Percentiles rank a stretch among this genome's conserved stretches.
Evolutionary conservation across 192 early-diverging fungal genomes (phyloP).

Genomic region (Coemansia sp.): DNA sequence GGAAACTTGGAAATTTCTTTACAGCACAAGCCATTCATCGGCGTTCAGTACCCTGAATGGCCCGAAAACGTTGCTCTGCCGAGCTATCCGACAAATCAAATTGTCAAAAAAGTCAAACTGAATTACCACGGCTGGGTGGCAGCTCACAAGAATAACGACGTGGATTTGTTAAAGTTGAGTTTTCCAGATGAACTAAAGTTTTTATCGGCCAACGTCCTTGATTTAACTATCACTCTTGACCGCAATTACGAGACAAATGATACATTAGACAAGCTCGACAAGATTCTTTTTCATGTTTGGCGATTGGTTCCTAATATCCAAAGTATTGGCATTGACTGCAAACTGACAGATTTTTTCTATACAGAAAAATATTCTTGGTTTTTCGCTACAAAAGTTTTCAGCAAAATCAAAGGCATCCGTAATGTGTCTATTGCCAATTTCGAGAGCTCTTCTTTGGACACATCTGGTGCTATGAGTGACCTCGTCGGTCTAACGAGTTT

Average conservation of each 20-base stretch:
- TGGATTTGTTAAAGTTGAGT: too few species aligned
- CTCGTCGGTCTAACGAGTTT: neutral
- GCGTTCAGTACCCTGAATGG: too few species aligned
- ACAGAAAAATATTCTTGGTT: neutral
- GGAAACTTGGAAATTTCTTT: too few species aligned
- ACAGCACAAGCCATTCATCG: too few species aligned
- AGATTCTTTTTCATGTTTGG: neutral
- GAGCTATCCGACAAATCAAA: too few species aligned
- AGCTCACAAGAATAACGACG: too few species aligned
- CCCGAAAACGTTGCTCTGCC: too few species aligned
- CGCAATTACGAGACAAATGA: neutral
- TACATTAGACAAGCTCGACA: neutral
- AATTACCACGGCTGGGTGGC: too few species aligned
- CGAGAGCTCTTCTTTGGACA: neutral
- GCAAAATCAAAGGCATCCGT: neutral
- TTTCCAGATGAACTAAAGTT: too few species aligned
- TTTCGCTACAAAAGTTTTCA: neutral
- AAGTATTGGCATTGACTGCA: neutral
- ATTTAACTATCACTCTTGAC: neutral
- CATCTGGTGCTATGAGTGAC: neutral
- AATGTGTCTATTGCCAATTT: neutral
- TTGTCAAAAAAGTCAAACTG: too few species aligned
- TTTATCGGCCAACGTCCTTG: too few species aligned
- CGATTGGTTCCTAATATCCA: neutral
- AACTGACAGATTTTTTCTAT: neutral